Conservation (phyloP, 179 eudicot genomes). For the Beta corolliflora region DNA sequence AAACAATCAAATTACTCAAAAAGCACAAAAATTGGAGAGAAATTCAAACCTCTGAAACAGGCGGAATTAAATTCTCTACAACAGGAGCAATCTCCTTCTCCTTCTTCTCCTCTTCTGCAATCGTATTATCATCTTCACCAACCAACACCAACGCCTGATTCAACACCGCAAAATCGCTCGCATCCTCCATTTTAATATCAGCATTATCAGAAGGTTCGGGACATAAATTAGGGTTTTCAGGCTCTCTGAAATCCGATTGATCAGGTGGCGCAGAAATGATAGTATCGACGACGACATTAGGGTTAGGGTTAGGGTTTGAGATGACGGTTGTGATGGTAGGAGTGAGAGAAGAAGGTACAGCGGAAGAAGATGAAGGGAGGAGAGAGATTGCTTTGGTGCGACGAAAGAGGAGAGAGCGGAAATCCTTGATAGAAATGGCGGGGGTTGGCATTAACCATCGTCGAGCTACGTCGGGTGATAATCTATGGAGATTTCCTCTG, state of each 20-base stretch:
- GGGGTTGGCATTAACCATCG: slow-evolving; percentile 67
- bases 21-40: not conserved
- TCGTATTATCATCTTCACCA: not conserved
- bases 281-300: not conserved
- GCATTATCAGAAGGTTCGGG: not conserved
- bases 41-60: slow-evolving; percentile 19
- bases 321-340: slow-evolving; percentile 13
- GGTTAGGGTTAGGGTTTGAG: slow-evolving; percentile 20
- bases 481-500: slow-evolving; percentile 87
- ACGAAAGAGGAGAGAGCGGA: slow-evolving; percentile 62
- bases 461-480: slow-evolving; percentile 53
- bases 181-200: slow-evolving; percentile 13
- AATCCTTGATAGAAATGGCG: slow-evolving; percentile 54
- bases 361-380: slow-evolving; percentile 39
- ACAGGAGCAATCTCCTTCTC: slow-evolving; percentile 6
- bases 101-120: not conserved
- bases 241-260: not conserved
- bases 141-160: slow-evolving; percentile 11
- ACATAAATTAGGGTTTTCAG: slow-evolving; percentile 21
- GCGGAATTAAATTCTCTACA: not conserved
- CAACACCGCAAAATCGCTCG: not conserved
- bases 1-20: not conserved
- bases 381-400: slow-evolving; percentile 66
- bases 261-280: not conserved
- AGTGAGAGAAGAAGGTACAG: slow-evolving; percentile 4